Evolutionary conservation across 129 eudicot genomes (phyloP).

Genomic region (Erigeron canadensis): DNA sequence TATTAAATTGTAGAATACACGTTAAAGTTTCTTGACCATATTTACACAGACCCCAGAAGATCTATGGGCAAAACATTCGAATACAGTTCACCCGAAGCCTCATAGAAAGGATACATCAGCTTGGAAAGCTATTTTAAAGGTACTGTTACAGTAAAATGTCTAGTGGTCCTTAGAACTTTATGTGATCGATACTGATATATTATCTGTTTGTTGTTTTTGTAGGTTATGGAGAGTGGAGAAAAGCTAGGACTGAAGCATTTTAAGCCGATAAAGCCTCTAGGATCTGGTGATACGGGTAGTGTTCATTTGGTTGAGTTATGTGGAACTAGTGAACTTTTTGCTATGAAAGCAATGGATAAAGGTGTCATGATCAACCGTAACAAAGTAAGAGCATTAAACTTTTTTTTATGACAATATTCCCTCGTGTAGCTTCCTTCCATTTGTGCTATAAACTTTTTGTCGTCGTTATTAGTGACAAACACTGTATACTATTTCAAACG

Average conservation of each 20-base stretch:
- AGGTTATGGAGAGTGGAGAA: constrained; percentile 81
- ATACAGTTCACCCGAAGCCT: constrained; percentile 80
- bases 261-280: constrained; percentile 85
- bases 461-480: background rate
- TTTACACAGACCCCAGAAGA: constrained; percentile 85
- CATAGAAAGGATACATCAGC: constrained; percentile 74
- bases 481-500: background rate
- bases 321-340: constrained; percentile 76
- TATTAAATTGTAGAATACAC: background rate
- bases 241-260: constrained; percentile 83
- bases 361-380: constrained; percentile 91
- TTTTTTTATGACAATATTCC: background rate
- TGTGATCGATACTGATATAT: background rate
- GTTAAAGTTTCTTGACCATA: background rate
- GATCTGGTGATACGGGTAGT: constrained; percentile 98
- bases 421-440: background rate
- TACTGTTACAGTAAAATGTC: constrained; percentile 15
- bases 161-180: background rate
- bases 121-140: constrained; percentile 92
- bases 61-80: constrained; percentile 91
- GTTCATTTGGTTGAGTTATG: constrained; percentile 94
- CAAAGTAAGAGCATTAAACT: constrained; percentile 51
- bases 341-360: constrained; percentile 99
- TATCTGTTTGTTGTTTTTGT: constrained; percentile 19
- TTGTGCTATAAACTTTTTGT: constrained; percentile 1